Base-by-base conservation (phyloP, 1,284 basidiomycete genomes). In the Pterula multifida region DNA sequence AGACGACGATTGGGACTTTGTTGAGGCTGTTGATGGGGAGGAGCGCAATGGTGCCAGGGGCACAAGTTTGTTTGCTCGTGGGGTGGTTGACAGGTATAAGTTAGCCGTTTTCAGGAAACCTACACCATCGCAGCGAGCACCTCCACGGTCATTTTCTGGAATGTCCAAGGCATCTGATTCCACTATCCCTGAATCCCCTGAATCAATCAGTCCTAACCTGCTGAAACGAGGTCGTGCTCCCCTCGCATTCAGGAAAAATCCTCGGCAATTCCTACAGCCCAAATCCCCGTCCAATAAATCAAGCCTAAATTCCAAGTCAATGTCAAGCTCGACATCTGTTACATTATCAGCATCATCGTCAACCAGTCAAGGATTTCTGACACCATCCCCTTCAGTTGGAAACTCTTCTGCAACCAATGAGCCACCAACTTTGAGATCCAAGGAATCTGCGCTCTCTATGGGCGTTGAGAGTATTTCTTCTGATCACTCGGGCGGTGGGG, bases 1-100 rank as follows among this genome's bases (percentile, higher is more conserved):
- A 49, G 85, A 87, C 50, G 85, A 87, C 48, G 88, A 90, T 54
- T 91, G 88, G 89, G 89, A 90, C 72, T 79, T 91, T 54, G 75
- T 91, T 52, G 88, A 90, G 57, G 76, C 77, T 52, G 79, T 68
- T 13, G 84, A 84, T 56, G 79, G 78, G 17, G 85, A 89, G 60
- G 87, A 90, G 54, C 72, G 78, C 51, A 90, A 90, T 56, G 87
- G 86, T 9, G 68, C 78, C 32, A 80, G 80, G 60, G 84, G 78
- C 3, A 78, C 78, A 26, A 90, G 81, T 61, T 68, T 90, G 46
- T 90, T 90, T 60, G 85, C 88, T 35, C 79, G 86, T 26, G 87
- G 88, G 13, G 85, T 89, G 36, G 85, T 90, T 49, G 87, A 90
- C 62, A 73, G 82, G 49, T 90, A 90, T 61, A 72, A 76, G 55